Base-by-base conservation (phyloP, 2,329 filamentous ascomycete species). In the Rutstroemia sp. region DNA sequence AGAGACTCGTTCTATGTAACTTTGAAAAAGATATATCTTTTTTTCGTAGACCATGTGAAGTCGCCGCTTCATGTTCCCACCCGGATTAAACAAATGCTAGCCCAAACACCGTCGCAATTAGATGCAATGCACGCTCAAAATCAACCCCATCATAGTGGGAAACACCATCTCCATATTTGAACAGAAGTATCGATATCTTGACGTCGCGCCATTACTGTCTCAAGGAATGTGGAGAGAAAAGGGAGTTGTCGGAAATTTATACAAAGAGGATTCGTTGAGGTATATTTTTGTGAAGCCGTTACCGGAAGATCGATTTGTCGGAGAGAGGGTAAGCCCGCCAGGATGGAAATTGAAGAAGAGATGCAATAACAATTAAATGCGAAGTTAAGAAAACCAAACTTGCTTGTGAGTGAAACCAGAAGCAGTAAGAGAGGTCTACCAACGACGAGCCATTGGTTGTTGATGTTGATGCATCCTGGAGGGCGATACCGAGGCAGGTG, bases 401-500 rank as follows among this genome's bases (percentile, higher is more conserved):
- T 64, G 61, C 62, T 58, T 17, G 58, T 57, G 48, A 53, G 50
- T 48, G 53, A 49, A 56, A 60, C 58, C 60, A 63, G 60, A 59
- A 57, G 65, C 36, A 25, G 45, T 25, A 17, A 57, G 52, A 36
- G 48, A 45, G 51, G 52, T 61, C 58, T 69, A 69, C 65, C 67
- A 69, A 51, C 66, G 63, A 51, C 67, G 67, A 25, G 25, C 52
- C 23, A 47, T 42, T 23, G 52, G 46, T 34, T 49, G 52, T 44
- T 54, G 52, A 58, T 66, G 59, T 44, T 62, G 61, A 68, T 81
- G 80, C 76, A 85, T 79, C 70, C 81, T 77, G 69, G 76, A 76
- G 60, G 83, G 83, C 46, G 82, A 85, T 46, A 84, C 79, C 58
- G 82, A 85, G 44, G 86, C 86, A 25, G 92, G 90, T 64, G 92